Evolutionary conservation across 23 red algal species (phyloP).

Genomic region (Cyanidioschyzon merolae): DNA sequence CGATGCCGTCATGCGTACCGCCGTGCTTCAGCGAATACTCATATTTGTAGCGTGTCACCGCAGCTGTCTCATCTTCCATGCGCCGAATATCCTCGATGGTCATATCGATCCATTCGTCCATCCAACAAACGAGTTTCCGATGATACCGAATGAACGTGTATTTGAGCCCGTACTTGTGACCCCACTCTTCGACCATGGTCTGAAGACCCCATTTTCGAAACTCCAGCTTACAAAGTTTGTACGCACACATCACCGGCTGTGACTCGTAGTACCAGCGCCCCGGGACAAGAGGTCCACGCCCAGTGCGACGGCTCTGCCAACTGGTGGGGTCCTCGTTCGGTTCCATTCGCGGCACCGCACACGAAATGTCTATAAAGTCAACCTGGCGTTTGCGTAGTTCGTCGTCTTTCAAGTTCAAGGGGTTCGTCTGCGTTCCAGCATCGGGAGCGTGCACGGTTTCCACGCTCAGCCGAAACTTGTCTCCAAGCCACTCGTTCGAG

Average conservation of each 20-base stretch:
- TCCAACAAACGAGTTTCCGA: constrained; percentile 72
- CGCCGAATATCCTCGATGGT: constrained; percentile 60
- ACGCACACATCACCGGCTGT: constrained; percentile 60
- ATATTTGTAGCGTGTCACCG: constrained; percentile 2
- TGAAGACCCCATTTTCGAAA: constrained; percentile 71
- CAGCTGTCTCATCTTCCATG: constrained; percentile 64
- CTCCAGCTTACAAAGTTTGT: constrained; percentile 60
- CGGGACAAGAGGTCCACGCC: constrained; percentile 44
- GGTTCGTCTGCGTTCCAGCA: constrained; percentile 42
- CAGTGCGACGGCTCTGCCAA: constrained; percentile 42
- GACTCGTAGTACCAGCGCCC: constrained; percentile 42
- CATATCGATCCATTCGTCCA: constrained; percentile 74
- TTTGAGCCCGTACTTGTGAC: constrained; percentile 65
- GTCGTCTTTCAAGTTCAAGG: constrained; percentile 33
- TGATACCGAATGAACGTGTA: constrained; percentile 57
- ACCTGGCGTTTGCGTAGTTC: constrained; percentile 71
- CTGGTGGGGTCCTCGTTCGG: constrained; percentile 53
- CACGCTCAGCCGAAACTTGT: constrained; percentile 44
- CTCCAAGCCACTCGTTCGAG: constrained; percentile 52
- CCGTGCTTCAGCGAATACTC: constrained; percentile 10
- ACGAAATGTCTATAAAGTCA: constrained; percentile 92
- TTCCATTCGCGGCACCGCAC: constrained; percentile 31
- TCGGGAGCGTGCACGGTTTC: constrained; percentile 59
- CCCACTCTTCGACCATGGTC: constrained; percentile 66
- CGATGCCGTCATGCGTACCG: constrained; percentile 15